phyloP scores from a whole-genome alignment of 2,329 filamentous ascomycete genomes.

The Cadophora sp. region DNA sequence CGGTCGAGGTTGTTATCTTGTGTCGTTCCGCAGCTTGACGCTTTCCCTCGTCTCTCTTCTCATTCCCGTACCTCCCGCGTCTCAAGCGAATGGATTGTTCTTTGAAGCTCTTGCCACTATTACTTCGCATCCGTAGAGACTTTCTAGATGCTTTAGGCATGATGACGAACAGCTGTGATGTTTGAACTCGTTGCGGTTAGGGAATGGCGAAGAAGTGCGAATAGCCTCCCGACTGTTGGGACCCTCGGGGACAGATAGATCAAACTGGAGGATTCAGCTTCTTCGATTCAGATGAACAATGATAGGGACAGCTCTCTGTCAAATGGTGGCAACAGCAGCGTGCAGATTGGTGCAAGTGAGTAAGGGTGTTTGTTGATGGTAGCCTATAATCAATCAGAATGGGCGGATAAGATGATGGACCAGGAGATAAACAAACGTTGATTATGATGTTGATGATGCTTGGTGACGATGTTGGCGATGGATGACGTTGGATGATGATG shows the following conservation, averaged over 20 bases:
- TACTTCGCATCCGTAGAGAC: not conserved
- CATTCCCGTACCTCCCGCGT: not conserved
- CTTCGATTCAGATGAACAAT: no score
- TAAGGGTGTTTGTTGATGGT: not conserved
- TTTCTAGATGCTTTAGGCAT: not conserved
- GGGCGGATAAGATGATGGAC: not conserved
- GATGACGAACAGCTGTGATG: not conserved
- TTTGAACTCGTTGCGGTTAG: not conserved
- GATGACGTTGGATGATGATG: not conserved
- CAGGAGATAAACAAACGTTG: not conserved
- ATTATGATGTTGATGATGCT: not conserved
- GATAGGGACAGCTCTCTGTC: no score
- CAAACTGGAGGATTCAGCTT: no score
- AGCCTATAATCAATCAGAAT: not conserved
- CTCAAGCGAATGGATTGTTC: not conserved
- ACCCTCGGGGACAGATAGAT: not conserved
- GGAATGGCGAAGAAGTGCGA: not conserved
- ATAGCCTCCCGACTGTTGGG: not conserved
- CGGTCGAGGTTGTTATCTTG: no score
- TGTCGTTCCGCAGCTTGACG: no score
- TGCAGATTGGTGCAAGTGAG: not conserved
- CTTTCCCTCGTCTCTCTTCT: not conserved
- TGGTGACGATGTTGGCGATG: not conserved
- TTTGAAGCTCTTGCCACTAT: not conserved
- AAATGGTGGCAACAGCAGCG: not conserved